Evolutionary conservation across 1,139 yeast genomes (phyloP).

Genomic region (Pichiaceae sp.): DNA sequence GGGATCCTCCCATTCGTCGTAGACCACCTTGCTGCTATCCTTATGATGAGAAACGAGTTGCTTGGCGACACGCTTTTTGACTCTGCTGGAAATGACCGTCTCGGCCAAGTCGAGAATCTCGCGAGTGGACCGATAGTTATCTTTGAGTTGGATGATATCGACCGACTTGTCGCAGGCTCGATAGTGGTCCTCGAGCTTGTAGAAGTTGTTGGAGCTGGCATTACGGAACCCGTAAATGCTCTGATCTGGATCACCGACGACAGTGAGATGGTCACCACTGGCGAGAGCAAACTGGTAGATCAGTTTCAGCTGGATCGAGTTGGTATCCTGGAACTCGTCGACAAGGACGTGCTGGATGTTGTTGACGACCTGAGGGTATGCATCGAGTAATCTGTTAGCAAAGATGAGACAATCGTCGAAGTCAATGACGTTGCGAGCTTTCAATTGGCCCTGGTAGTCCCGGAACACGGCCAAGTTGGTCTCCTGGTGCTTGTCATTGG

Average conservation of each 20-base stretch:
- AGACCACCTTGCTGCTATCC: slow-evolving; percentile 37
- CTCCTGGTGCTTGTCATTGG: slow-evolving; percentile 1
- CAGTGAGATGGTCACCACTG: slow-evolving; percentile 49
- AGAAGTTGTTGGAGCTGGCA: slow-evolving; percentile 66
- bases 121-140: slow-evolving; percentile 76
- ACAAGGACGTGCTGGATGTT: slow-evolving; percentile 65
- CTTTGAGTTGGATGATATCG: slow-evolving; percentile 35
- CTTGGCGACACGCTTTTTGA: slow-evolving; percentile 31
- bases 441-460: slow-evolving; percentile 44
- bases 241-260: slow-evolving; percentile 96
- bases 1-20: slow-evolving; percentile 30
- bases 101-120: slow-evolving; percentile 63
- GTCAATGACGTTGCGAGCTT: slow-evolving; percentile 43
- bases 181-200: slow-evolving; percentile 44
- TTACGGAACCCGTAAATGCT: slow-evolving; percentile 85
- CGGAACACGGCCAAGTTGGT: slow-evolving; percentile 29
- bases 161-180: slow-evolving; percentile 17
- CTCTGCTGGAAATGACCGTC: slow-evolving; percentile 50
- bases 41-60: slow-evolving; percentile 37
- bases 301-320: slow-evolving; percentile 62
- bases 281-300: slow-evolving; percentile 42
- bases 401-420: slow-evolving; percentile 75
- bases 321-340: slow-evolving; percentile 94
- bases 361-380: slow-evolving; percentile 37
- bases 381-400: slow-evolving; percentile 41